These are phyloP conservation scores for Glycine tomentella DNA, from an alignment of 306 rosid species.

Conservation along the genomic window DNA sequence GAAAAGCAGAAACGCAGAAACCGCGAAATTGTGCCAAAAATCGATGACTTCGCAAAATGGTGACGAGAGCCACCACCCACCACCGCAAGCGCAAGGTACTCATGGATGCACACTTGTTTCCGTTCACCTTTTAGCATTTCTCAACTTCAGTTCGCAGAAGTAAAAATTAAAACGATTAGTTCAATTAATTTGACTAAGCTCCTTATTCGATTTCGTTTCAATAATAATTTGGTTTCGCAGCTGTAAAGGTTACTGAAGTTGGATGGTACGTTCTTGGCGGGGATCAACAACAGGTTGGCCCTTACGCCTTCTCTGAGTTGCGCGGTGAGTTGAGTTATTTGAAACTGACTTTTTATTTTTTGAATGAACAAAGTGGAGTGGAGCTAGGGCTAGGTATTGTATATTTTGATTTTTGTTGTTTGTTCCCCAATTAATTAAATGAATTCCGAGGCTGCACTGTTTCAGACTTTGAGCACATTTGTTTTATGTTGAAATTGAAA, in stretches of 20 bases:
- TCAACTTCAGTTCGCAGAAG: not conserved
- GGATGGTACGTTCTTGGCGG: slow-evolving; percentile 93
- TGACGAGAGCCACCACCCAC: slow-evolving; percentile 38
- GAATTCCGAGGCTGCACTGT: slow-evolving; percentile 45
- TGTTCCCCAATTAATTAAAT: slow-evolving; percentile 49
- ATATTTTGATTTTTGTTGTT: slow-evolving; percentile 31
- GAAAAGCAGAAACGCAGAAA: not conserved
- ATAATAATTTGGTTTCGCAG: slow-evolving; percentile 44
- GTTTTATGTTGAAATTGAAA: slow-evolving; percentile 53
- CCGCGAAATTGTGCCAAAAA: not conserved
- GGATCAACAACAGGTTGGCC: slow-evolving; percentile 83
- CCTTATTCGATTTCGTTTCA: not conserved
- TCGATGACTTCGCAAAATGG: slow-evolving; percentile 52
- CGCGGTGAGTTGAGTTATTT: slow-evolving; percentile 81
- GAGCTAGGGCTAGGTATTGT: slow-evolving; percentile 14
- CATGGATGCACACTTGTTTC: not conserved
- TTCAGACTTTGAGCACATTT: slow-evolving; percentile 57
- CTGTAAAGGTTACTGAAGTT: slow-evolving; percentile 51
- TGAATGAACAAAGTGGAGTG: slow-evolving; percentile 36
- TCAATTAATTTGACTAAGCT: not conserved
- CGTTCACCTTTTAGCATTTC: not conserved
- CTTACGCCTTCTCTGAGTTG: slow-evolving; percentile 80
- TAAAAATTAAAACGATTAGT: not conserved
- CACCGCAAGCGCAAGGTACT: slow-evolving; percentile 35
- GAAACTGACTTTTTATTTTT: not conserved